A percentile compares a stretch with the other conserved stretches of the same genome.
phyloP scores from a whole-genome alignment of 78 protist species.

The Monocercomonoides exilis region DNA sequence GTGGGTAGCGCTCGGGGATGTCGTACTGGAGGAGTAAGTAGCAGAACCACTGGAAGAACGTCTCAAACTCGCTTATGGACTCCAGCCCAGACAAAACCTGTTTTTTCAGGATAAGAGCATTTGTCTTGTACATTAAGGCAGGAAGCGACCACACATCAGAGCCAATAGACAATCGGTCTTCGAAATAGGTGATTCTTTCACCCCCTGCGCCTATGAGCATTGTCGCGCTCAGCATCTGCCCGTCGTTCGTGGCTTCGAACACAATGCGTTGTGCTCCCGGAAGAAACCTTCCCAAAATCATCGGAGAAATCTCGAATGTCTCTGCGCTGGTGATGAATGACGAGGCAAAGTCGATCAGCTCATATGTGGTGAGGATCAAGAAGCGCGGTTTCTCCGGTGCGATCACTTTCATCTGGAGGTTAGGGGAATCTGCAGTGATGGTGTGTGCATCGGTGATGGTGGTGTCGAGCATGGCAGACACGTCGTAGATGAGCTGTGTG shows the following conservation, averaged over 20 bases:
- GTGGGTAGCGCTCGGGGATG: background rate
- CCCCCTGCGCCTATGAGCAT: background rate
- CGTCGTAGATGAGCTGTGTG: background rate
- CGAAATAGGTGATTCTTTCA: background rate
- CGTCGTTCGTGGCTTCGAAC: background rate
- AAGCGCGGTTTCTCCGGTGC: background rate
- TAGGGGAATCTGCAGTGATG: background rate
- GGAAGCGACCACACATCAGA: background rate
- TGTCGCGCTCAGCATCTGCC: background rate
- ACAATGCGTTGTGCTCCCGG: background rate
- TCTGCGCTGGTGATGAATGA: background rate
- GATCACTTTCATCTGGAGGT: background rate
- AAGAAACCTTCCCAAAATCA: background rate
- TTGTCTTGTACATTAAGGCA: background rate
- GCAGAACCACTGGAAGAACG: background rate
- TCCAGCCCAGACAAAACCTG: background rate
- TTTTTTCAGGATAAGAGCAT: background rate
- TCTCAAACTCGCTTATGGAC: background rate
- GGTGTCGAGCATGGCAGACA: background rate
- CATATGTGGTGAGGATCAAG: background rate
- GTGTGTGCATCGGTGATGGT: background rate
- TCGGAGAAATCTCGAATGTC: background rate
- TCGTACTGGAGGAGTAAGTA: background rate
- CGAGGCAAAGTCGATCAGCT: background rate
- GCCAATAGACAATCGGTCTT: background rate